Percentiles rank a stretch among this genome's conserved stretches.
These are phyloP conservation scores for Pseudovirgaria hyperparasitica DNA, from an alignment of 2,329 filamentous ascomycete species.

Conservation along the genomic window DNA sequence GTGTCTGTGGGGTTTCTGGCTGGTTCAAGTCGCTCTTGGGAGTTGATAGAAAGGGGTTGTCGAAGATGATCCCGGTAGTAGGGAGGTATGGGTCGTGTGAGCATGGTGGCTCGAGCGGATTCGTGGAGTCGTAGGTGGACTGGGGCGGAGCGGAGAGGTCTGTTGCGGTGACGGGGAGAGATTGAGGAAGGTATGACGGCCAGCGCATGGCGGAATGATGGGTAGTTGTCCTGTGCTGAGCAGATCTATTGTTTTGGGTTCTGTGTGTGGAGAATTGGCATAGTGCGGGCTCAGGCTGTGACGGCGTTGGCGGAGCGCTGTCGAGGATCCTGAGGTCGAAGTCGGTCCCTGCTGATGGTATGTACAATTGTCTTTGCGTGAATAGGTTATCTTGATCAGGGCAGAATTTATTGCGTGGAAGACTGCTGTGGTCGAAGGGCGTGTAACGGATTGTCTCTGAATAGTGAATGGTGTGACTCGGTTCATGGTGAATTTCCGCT, in stretches of 20 bases:
- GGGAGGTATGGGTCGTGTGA: background rate
- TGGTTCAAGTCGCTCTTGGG: conserved; percentile 6
- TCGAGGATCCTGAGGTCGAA: no score
- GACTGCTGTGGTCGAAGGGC: no score
- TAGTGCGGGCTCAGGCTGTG: background rate
- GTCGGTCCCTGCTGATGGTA: no score
- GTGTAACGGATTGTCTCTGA: no score
- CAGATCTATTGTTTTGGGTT: background rate
- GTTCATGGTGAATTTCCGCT: no score
- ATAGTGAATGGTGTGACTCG: no score
- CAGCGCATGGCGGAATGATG: conserved; percentile 1
- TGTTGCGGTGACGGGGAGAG: background rate
- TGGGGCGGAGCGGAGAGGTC: background rate
- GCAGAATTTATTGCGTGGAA: no score
- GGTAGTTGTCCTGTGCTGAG: background rate
- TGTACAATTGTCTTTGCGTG: no score
- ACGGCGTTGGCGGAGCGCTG: no score
- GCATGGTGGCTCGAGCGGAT: conserved; percentile 1
- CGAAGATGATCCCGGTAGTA: background rate
- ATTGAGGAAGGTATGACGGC: conserved; percentile 1
- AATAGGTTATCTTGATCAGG: no score
- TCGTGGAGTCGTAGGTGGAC: no score
- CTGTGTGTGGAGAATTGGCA: background rate
- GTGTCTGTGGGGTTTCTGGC: no score
- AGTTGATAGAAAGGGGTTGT: background rate